These are phyloP conservation scores for Mortierella sp. DNA, from an alignment of 371 early-diverging fungal genomes.

Conservation along the genomic window DNA sequence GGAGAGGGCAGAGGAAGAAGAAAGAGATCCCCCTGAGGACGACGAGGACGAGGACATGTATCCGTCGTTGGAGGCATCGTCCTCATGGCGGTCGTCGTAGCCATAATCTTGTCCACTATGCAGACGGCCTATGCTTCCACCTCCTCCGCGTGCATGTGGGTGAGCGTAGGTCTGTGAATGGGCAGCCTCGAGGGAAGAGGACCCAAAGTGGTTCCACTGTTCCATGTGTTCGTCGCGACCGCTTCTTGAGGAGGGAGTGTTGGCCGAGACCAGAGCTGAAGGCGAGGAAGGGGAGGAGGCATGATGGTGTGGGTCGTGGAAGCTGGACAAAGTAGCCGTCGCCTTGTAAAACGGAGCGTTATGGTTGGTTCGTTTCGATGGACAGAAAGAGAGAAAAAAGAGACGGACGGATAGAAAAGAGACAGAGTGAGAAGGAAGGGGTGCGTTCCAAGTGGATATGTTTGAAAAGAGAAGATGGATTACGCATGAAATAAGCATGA, in stretches of 20 bases:
- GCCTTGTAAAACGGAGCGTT: background rate
- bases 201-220: slow-evolving; percentile 43
- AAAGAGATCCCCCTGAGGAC: slow-evolving; percentile 20
- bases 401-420: background rate
- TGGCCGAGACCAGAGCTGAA: slow-evolving; percentile 46
- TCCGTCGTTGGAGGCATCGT: slow-evolving; percentile 34
- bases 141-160: slow-evolving; percentile 9
- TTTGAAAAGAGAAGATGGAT: background rate
- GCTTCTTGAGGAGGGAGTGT: background rate
- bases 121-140: background rate
- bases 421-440: background rate
- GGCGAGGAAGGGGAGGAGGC: slow-evolving; percentile 47
- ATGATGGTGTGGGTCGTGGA: slow-evolving; percentile 44
- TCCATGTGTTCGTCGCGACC: slow-evolving; percentile 28
- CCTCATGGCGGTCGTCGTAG: slow-evolving; percentile 23
- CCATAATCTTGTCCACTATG: slow-evolving; percentile 28
- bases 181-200: slow-evolving; percentile 21
- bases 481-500: background rate
- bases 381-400: background rate
- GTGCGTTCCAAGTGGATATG: slow-evolving; percentile 17
- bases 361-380: background rate
- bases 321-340: slow-evolving; percentile 16
- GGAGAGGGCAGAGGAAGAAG: slow-evolving; percentile 22
- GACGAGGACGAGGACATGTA: slow-evolving; percentile 37
- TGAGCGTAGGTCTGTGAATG: slow-evolving; percentile 6